A percentile compares a stretch with the other conserved stretches of the same genome.
phyloP scores from a whole-genome alignment of 2,329 filamentous ascomycete species.

The Alternaria ethzedia region DNA sequence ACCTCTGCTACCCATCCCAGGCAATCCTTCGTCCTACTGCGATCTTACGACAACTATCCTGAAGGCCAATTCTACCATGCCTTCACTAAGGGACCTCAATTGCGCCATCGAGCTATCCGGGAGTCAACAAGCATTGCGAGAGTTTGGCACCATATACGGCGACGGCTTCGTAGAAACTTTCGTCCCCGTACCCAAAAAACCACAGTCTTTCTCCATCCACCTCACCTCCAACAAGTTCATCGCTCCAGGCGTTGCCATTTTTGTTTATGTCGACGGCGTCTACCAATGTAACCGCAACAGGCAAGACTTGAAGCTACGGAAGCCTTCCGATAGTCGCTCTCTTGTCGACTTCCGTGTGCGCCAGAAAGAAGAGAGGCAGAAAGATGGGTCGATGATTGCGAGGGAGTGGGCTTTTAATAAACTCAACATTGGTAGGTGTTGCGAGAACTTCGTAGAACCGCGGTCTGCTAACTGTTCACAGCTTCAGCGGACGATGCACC shows the following conservation, averaged over 20 bases:
- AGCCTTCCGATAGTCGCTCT: slow-evolving; percentile 37
- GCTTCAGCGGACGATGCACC: slow-evolving; percentile 48
- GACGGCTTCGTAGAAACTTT: slow-evolving; percentile 61
- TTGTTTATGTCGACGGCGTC: slow-evolving; percentile 63
- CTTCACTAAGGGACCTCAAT: slow-evolving; percentile 59
- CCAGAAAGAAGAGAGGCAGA: slow-evolving; percentile 60
- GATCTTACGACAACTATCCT: too few relatives aligned
- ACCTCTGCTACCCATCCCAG: too few relatives aligned
- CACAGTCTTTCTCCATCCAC: slow-evolving; percentile 57
- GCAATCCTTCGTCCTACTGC: neutral
- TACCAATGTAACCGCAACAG: slow-evolving; percentile 65
- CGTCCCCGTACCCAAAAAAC: slow-evolving; percentile 56
- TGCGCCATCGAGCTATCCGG: slow-evolving; percentile 59
- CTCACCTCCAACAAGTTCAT: slow-evolving; percentile 59
- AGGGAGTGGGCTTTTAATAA: slow-evolving; percentile 61
- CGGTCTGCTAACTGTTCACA: slow-evolving; percentile 28
- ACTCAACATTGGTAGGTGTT: slow-evolving; percentile 54
- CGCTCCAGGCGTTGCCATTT: slow-evolving; percentile 60
- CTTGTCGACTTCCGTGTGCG: slow-evolving; percentile 58
- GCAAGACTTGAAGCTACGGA: slow-evolving; percentile 47
- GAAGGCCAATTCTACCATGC: slow-evolving; percentile 50
- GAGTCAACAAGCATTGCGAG: slow-evolving; percentile 52
- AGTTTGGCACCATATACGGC: slow-evolving; percentile 58
- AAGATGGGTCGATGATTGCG: slow-evolving; percentile 56
- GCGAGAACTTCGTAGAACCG: rapidly evolving